A percentile compares a stretch with the other conserved stretches of the same genome.
Conservation (phyloP, 768 basidiomycete genomes). For the Heimioporus sp. region DNA sequence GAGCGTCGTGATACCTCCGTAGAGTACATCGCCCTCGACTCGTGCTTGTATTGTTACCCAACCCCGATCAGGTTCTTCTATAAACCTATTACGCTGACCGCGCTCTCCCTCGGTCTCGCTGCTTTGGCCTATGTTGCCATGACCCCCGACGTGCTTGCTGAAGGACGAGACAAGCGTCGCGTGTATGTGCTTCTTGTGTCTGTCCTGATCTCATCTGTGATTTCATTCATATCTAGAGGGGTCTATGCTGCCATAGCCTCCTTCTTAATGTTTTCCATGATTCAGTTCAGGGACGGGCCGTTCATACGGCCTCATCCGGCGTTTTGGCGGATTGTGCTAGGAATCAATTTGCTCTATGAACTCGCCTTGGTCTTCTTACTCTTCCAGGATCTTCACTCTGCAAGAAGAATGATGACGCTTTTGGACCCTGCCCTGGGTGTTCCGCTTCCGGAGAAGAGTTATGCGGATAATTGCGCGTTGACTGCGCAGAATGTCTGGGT, state of each 20-base stretch:
- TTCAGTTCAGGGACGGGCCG: constrained; percentile 89
- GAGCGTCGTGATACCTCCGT: constrained; percentile 80
- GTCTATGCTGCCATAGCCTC: constrained; percentile 70
- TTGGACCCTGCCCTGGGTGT: constrained; percentile 71
- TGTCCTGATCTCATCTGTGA: constrained; percentile 2
- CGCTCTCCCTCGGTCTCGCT: constrained; percentile 62
- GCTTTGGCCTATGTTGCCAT: constrained; percentile 80
- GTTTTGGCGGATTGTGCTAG: constrained; percentile 79
- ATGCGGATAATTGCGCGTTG: constrained; percentile 77
- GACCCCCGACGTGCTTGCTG: constrained; percentile 79
- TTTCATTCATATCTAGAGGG: constrained; percentile 47
- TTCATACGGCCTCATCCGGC: constrained; percentile 87
- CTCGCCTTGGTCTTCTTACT: constrained; percentile 79
- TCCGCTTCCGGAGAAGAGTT: constrained; percentile 80
- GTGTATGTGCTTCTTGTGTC: constrained; percentile 49
- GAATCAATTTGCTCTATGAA: constrained; percentile 82
- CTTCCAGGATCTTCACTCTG: constrained; percentile 80
- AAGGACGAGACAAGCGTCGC: constrained; percentile 78
- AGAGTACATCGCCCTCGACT: constrained; percentile 49
- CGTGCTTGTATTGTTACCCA: constrained; percentile 1
- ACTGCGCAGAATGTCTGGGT: constrained; percentile 69
- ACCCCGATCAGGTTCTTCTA: constrained; percentile 72
- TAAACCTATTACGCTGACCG: constrained; percentile 77
- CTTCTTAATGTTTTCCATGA: constrained; percentile 79
- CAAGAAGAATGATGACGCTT: constrained; percentile 73